Percentiles rank a stretch among this genome's conserved stretches.
Conservation (phyloP, 345 rosid species). For the Laguncularia racemosa region DNA sequence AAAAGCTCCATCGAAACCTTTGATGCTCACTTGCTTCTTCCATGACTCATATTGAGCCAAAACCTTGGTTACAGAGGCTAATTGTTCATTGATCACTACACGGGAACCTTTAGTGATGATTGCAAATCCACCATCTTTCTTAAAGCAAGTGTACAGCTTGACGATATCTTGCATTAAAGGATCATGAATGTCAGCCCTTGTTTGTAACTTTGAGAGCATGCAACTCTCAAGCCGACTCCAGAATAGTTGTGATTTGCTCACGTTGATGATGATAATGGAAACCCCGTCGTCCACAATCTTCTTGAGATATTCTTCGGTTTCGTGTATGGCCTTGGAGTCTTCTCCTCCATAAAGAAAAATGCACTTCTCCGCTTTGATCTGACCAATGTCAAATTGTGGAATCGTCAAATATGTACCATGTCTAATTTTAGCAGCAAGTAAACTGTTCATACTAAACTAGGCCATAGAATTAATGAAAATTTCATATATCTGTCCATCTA, state of each 20-base stretch:
- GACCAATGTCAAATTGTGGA: not conserved
- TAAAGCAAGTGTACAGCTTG: constrained; percentile 11
- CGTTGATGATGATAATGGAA: not conserved
- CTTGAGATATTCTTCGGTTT: not conserved
- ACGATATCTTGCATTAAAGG: constrained; percentile 5
- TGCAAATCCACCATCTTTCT: constrained; percentile 5
- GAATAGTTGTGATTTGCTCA: constrained; percentile 1
- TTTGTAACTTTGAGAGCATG: constrained; percentile 1
- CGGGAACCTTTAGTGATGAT: constrained; percentile 3
- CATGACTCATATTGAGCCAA: constrained; percentile 7
- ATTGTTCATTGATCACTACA: constrained; percentile 6
- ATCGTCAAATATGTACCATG: too few relatives aligned
- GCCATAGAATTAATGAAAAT: too few relatives aligned
- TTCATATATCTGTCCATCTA: too few relatives aligned
- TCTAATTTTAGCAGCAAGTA: too few relatives aligned
- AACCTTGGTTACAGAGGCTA: not conserved
- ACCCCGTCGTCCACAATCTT: not conserved
- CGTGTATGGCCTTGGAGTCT: not conserved
- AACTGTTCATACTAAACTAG: too few relatives aligned
- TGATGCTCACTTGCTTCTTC: constrained; percentile 10
- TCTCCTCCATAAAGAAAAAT: constrained; percentile 15
- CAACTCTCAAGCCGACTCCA: constrained; percentile 9
- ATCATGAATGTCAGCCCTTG: not conserved
- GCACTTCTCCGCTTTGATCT: constrained; percentile 5
- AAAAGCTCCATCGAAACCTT: constrained; percentile 1